Base-by-base conservation (phyloP, 164 flowering plant species). In the Magnolia officinalis region DNA sequence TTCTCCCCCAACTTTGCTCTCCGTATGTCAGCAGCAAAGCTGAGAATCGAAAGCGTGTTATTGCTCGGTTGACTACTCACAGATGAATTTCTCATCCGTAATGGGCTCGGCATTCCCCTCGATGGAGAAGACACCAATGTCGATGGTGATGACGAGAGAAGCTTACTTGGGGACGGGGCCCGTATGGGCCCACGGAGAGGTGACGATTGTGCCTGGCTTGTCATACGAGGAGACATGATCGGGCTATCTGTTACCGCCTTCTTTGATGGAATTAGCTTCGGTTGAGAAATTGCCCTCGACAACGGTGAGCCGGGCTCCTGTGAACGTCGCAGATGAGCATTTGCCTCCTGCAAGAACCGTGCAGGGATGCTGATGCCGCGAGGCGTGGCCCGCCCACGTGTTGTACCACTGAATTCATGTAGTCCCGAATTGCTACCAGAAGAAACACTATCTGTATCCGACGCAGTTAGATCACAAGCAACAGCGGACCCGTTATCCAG, bases 361-460 rank as follows among this genome's bases (percentile, higher is more conserved):
- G 98, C 90, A 4, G 99, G 91, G 18, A 81, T 90, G 71, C 78
- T 84, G 80, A 93, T 83, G 2, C 90, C 93, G 16, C 94, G 86
- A 66, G 92, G 84, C 64, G 77, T 84, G 71, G 70, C 82, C 52
- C 76, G 77, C 20, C 84, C 72, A 18, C 76, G 78, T 7, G 76
- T 19, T 16, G 70, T 19, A 31, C 83, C 87, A 20, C 37, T 24
- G 13, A 52, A 77, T 63, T 89, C 97, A 61, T 80, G 92, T n/a
- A 77, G 75, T 23, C 94, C 96, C 2, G 93, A 87, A 80, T 95
- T 92, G 82, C 99, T 90, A 67, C 97, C 97, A 23, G 99, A 96
- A 21, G 99, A 96, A 72, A 91, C 95, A 83, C 98, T 96, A n/a
- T 96, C 98, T 14, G 94, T 87, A 83, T 96, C 99, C 20, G 98